Evolutionary conservation across 192 early-diverging fungal genomes (phyloP).

Genomic region (Umbelopsis isabellina): DNA sequence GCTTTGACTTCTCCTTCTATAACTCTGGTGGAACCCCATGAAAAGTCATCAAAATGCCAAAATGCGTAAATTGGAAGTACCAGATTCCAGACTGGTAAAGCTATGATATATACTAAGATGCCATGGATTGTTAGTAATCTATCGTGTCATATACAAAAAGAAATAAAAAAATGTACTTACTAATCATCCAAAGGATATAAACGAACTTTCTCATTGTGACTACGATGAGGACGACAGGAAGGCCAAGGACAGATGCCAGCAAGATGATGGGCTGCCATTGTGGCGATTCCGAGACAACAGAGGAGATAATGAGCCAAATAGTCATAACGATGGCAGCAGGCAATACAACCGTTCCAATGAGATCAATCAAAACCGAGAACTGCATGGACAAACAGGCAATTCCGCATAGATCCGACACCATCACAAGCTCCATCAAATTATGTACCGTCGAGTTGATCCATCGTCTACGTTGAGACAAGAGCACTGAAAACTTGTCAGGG

Average conservation of each 20-base stretch:
- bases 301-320: slow-evolving; percentile 69
- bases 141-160: not conserved
- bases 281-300: slow-evolving; percentile 20
- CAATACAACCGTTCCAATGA: slow-evolving; percentile 74
- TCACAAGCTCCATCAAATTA: slow-evolving; percentile 82
- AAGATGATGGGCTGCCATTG: slow-evolving; percentile 64
- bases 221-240: slow-evolving; percentile 89
- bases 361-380: slow-evolving; percentile 71
- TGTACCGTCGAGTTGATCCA: slow-evolving; percentile 97
- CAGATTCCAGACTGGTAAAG: slow-evolving; percentile 94
- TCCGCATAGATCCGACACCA: slow-evolving; percentile 86
- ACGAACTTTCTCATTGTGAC: slow-evolving; percentile 80
- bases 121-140: not conserved
- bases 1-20: slow-evolving; percentile 72
- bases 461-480: slow-evolving; percentile 87
- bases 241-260: slow-evolving; percentile 75
- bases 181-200: slow-evolving; percentile 90
- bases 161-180: slow-evolving; percentile 26
- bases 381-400: slow-evolving; percentile 89
- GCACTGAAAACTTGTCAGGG: slow-evolving; percentile 79
- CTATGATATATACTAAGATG: slow-evolving; percentile 73
- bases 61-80: slow-evolving; percentile 90
- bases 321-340: slow-evolving; percentile 78
- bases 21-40: slow-evolving; percentile 81
- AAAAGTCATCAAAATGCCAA: slow-evolving; percentile 95